Base-by-base conservation (phyloP, 306 rosid genomes). In the Sesbania bispinosa region DNA sequence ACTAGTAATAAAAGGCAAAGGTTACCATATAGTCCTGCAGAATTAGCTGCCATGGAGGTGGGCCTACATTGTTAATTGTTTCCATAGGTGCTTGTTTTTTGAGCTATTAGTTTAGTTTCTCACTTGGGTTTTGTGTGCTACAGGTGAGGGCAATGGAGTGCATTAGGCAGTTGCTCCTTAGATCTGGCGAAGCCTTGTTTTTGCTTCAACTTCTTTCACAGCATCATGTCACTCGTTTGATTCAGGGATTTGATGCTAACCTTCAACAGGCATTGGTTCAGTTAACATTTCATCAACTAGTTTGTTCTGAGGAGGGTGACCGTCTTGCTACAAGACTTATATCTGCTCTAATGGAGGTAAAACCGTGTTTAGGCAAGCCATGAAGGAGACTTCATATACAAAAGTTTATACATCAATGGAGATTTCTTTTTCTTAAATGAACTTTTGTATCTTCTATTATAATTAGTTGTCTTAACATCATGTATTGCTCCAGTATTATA, bases 131-230 rank as follows among this genome's bases (percentile, higher is more conserved):
- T 82, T 47, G 42, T 80, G 70, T 80, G 73, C 23, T 73, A 19
- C 79, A 94, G 99, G 99, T 91, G 80, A 89, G 99, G 79, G 99
- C 99, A 68, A 91, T 94, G 97, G 99, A 94, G 81, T 94, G 97
- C 81, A 86, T 89, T 55, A 86, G 97, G 86, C 99, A 94, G 81
- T 79, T 94, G 81, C 96, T 94, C 57, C 93, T 86, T 77, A 88
- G 99, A 79, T 89, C 97, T 30, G 71, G 89, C 15, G 99, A 94
- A 85, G 97, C 97, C 61, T 73, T 94, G 64, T 91, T 94, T 85
- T 82, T 94, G 82, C 96, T 94, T 63, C 99, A 91, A 77, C 99
- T 94, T 80, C 89, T 94, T 77, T 91, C 96, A 47, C 99, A 94
- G 87, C 97, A 94, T 77, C 96, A 89, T 71, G 86, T 94, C 43